Percentiles rank a stretch among this genome's conserved stretches.
phyloP scores from a whole-genome alignment of 2,329 filamentous ascomycete species.

The Exserohilum rostratum region DNA sequence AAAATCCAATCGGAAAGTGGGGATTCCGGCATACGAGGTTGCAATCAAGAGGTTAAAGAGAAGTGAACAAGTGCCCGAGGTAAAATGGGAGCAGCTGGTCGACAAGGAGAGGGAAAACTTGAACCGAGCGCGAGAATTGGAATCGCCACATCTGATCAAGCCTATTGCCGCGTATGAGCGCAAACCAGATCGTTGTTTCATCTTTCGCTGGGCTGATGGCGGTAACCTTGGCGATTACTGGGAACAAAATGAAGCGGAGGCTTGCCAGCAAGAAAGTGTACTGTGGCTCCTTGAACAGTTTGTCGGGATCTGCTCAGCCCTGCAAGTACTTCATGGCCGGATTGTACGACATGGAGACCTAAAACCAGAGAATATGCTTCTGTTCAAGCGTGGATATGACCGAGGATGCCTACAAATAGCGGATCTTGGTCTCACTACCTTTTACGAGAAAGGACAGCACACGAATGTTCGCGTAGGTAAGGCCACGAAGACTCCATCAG shows the following conservation, averaged over 20 bases:
- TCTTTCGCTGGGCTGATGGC: not conserved
- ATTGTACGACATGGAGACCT: not conserved
- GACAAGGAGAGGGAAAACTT: no score
- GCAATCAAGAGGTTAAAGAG: no score
- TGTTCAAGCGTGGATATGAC: not conserved
- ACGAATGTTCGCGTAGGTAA: not conserved
- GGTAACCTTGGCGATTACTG: not conserved
- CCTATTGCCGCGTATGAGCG: not conserved
- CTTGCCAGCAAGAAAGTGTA: not conserved
- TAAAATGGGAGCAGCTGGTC: no score
- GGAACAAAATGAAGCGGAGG: not conserved
- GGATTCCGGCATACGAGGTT: no score
- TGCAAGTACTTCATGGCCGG: not conserved
- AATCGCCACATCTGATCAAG: not conserved
- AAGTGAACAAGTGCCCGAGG: no score
- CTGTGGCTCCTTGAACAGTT: not conserved
- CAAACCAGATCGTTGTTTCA: not conserved
- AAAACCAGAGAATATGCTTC: not conserved
- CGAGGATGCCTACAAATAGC: not conserved
- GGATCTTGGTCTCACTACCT: not conserved
- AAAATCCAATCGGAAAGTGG: no score
- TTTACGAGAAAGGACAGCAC: not conserved
- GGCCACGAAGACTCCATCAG: not conserved
- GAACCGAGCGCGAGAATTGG: no score
- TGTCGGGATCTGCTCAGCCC: not conserved